Evolutionary conservation across 2,329 filamentous ascomycete genomes (phyloP).

Genomic region (Botrytis fragariae): DNA sequence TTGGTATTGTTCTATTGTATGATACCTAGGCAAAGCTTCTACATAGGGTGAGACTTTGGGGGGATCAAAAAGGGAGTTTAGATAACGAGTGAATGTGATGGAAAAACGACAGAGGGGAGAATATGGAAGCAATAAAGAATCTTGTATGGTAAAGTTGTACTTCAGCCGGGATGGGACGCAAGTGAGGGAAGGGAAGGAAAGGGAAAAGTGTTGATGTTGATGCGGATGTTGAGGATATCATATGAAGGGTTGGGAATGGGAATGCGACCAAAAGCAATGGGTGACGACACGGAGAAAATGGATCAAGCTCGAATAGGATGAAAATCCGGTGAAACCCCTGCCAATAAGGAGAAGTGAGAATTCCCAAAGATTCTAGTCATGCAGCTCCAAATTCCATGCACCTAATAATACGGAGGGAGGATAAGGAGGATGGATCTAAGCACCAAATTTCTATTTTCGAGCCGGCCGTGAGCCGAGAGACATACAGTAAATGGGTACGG

Average conservation of each 20-base stretch:
- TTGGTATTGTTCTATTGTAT: background rate
- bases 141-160: background rate
- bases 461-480: background rate
- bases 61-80: background rate
- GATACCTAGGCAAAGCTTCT: background rate
- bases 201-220: background rate
- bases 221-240: conserved; percentile 11
- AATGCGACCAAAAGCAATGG: background rate
- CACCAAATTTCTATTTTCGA: background rate
- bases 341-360: background rate
- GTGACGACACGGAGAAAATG: background rate
- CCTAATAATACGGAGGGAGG: background rate
- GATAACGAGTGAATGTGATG: conserved; percentile 13
- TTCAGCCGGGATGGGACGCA: background rate
- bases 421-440: background rate
- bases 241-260: conserved; percentile 3
- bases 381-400: background rate
- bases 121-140: background rate
- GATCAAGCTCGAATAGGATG: background rate
- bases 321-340: background rate
- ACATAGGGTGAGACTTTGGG: background rate
- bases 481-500: background rate
- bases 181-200: background rate
- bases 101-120: background rate
- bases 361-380: background rate